Base-by-base conservation (phyloP, 768 basidiomycete genomes). In the Mycena galericulata region DNA sequence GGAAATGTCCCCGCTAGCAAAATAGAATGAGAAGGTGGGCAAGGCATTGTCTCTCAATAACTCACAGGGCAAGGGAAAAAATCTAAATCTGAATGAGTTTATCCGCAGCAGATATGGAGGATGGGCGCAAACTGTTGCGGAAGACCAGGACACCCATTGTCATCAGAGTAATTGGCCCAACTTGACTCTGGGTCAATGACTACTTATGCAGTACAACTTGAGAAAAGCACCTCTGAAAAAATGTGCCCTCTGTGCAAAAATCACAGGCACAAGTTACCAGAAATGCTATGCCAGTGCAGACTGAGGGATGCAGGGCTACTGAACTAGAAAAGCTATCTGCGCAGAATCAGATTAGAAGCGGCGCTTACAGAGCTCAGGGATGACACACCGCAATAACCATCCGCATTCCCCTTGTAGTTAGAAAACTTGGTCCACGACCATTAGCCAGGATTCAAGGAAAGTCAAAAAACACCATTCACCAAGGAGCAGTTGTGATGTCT, bases 1-100 rank as follows among this genome's bases (percentile, higher is more conserved):
- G 56, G 56, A 45, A 57, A 41, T 57, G 56, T 43, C 36, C 56
- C 56, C 56, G 56, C 56, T 57, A 29, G 41, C 40, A 57, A 43
- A 57, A 9, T 12, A 43, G 45, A 15, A 27, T 57, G 56, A 57
- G 56, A 57, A 43, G 18, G 41, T 30, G 36, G 36, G 38, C n/a
- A 57, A 30, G 40, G 4, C 29, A 45, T 32, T 11, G 56, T 29
- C 36, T 43, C 26, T 45, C 40, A 57, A n/a, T 45, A 43, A 57
- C 56, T 29, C n/a, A 57, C 56, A 29, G 41, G 56, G 56, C 45
- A 45, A 32, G 4, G 56, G 56, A 26, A 24, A 43, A 24, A 45
- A 45, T 41, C 56, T 57, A 57, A 55, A 57, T 45, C 40, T 43
- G 40, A 41, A 57, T 57, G 41, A 57, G 40, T 45, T 43, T 30